phyloP scores from a whole-genome alignment of 805 yeast species.

The Myxozyma monticola region DNA sequence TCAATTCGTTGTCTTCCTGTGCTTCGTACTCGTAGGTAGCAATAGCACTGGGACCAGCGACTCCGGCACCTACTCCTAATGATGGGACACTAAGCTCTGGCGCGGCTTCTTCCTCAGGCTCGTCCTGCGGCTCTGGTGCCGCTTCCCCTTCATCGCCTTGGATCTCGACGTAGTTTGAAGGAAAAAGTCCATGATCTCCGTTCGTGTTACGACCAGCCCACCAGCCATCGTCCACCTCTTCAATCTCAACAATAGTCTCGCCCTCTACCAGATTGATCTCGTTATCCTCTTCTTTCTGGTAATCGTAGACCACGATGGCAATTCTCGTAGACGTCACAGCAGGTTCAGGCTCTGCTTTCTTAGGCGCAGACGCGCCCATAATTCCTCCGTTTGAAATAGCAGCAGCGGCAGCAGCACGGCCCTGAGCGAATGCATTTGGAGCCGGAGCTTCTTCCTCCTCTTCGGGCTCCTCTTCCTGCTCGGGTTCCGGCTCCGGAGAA shows the following conservation, averaged over 20 bases:
- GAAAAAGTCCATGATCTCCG: conserved; percentile 83
- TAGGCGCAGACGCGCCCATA: conserved; percentile 23
- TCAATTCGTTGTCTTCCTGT: conserved; percentile 86
- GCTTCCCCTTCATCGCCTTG: conserved; percentile 40
- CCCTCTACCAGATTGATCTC: conserved; percentile 69
- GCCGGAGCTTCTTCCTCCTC: conserved; percentile 7
- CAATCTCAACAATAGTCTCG: conserved; percentile 64
- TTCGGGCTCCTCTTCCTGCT: conserved; percentile 9
- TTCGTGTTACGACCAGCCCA: conserved; percentile 79
- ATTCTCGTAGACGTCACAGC: conserved; percentile 29
- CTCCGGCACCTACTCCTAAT: conserved; percentile 27
- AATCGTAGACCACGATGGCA: conserved; percentile 83
- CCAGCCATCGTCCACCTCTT: conserved; percentile 75
- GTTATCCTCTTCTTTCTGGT: conserved; percentile 72
- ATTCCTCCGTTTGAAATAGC: conserved; percentile 33
- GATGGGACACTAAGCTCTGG: conserved; percentile 32
- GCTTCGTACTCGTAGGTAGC: conserved; percentile 85
- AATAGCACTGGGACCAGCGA: conserved; percentile 48
- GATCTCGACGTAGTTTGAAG: conserved; percentile 75
- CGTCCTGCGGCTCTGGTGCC: conserved; percentile 24
- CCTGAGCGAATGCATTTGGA: conserved; percentile 15
- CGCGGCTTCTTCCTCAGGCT: conserved; percentile 20
- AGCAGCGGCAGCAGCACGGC: conserved; percentile 37
- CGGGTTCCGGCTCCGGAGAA: conserved; percentile 6
- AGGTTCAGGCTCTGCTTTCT: conserved; percentile 24